phyloP scores from a whole-genome alignment of 176 grass and related monocot species.

The Triticum urartu region DNA sequence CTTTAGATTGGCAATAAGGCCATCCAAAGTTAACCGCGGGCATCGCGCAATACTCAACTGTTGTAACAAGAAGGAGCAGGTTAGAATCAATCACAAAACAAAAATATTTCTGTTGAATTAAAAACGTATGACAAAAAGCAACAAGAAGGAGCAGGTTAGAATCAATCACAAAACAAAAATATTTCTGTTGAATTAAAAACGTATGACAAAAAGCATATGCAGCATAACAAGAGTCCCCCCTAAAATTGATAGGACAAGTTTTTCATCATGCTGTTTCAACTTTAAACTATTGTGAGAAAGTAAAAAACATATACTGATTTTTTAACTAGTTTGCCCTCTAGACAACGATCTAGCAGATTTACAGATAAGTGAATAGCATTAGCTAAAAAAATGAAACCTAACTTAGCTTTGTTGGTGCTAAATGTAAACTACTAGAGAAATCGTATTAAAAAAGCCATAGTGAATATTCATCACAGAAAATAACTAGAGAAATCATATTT shows the following conservation, averaged over 20 bases:
- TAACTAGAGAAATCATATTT: too few species aligned
- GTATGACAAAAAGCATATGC: not conserved
- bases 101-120: not conserved
- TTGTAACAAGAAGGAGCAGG: constrained; percentile 11
- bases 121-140: not conserved
- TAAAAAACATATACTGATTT: not conserved
- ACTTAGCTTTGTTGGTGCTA: not conserved
- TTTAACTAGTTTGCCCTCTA: not conserved
- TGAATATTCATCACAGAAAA: not conserved
- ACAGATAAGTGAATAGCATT: not conserved
- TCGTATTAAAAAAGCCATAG: not conserved
- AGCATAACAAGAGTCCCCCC: not conserved
- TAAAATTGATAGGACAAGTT: not conserved
- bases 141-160: not conserved
- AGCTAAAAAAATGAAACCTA: not conserved
- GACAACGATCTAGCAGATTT: not conserved
- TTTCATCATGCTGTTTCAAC: not conserved
- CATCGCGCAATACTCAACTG: constrained; percentile 71
- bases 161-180: not conserved
- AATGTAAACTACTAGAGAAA: not conserved
- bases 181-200: not conserved
- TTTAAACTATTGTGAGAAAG: not conserved
- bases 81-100: constrained; percentile 10
- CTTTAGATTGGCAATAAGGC: constrained; percentile 65
- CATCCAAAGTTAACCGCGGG: constrained; percentile 53